A percentile compares a stretch with the other conserved stretches of the same genome.
Conservation (phyloP, 306 rosid genomes). For the Ziziphus jujuba region DNA sequence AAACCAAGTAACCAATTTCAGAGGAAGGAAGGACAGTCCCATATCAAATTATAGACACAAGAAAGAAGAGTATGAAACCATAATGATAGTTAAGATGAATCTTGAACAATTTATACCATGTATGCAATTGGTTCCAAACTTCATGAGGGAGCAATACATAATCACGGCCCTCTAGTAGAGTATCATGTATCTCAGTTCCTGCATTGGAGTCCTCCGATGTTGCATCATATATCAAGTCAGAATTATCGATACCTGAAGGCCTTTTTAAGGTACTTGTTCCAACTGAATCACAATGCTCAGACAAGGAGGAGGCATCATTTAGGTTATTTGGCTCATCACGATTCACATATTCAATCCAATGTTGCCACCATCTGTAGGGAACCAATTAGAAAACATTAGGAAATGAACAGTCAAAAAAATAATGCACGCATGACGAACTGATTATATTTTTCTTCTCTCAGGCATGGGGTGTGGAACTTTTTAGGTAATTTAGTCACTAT, state of each 20-base stretch:
- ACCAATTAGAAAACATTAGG: constrained; percentile 17
- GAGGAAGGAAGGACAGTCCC: neutral
- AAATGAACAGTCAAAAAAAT: no score
- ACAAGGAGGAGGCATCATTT: constrained; percentile 61
- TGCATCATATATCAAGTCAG: constrained; percentile 71
- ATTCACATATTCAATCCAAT: constrained; percentile 96
- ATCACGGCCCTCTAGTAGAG: constrained; percentile 92
- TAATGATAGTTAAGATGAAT: constrained; percentile 11
- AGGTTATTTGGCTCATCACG: constrained; percentile 74
- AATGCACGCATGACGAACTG: no score
- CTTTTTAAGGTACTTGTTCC: constrained; percentile 61
- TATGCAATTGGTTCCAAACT: constrained; percentile 81
- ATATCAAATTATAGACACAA: neutral
- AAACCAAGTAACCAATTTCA: neutral
- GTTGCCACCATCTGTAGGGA: constrained; percentile 90
- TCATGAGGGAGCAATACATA: constrained; percentile 89
- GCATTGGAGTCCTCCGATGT: constrained; percentile 54
- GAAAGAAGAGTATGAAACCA: constrained; percentile 21
- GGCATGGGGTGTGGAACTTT: no score
- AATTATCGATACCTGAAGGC: constrained; percentile 84
- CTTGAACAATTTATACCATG: constrained; percentile 48
- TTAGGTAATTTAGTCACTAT: no score
- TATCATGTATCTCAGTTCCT: constrained; percentile 69
- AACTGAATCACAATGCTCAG: constrained; percentile 62
- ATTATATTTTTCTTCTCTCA: no score